phyloP scores from a whole-genome alignment of 1,284 basidiomycete genomes.

The Taiwanofungus camphoratus region DNA sequence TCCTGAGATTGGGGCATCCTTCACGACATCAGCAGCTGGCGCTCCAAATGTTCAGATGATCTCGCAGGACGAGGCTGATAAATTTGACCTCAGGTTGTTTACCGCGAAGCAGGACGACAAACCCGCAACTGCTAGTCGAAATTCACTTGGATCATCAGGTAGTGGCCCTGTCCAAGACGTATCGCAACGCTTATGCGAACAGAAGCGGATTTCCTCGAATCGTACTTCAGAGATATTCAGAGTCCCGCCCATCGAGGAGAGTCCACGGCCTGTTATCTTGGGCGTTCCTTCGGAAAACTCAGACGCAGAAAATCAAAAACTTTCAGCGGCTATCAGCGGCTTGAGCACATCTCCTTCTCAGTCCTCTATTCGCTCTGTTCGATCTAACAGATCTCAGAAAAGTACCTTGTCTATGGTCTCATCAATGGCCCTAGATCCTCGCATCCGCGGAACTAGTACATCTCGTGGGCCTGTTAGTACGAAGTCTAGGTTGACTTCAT shows the following conservation, averaged over 20 bases:
- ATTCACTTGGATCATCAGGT: constrained; percentile 34
- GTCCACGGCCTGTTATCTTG: constrained; percentile 42
- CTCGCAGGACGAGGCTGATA: constrained; percentile 55
- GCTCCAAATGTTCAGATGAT: constrained; percentile 6
- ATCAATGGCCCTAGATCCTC: constrained; percentile 26
- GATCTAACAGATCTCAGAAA: constrained; percentile 35
- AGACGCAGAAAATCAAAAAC: constrained; percentile 28
- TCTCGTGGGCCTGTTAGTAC: constrained; percentile 35
- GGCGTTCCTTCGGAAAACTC: constrained; percentile 44
- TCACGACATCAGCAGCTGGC: neutral
- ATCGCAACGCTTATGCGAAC: constrained; percentile 29
- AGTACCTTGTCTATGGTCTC: constrained; percentile 25
- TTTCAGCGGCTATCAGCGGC: constrained; percentile 27
- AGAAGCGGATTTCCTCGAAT: constrained; percentile 37
- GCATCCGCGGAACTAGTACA: constrained; percentile 20
- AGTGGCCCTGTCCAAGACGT: constrained; percentile 29
- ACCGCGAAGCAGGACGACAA: constrained; percentile 38
- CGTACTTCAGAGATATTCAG: constrained; percentile 34
- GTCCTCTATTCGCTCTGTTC: constrained; percentile 53
- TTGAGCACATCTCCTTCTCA: constrained; percentile 67
- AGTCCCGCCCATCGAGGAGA: constrained; percentile 65
- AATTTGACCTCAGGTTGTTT: constrained; percentile 68
- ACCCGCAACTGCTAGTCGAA: constrained; percentile 27
- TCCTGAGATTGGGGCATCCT: constrained; percentile 31
- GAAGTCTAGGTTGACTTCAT: constrained; percentile 55